phyloP scores from a whole-genome alignment of 78 protist genomes.

The Parvularia atlantis region DNA sequence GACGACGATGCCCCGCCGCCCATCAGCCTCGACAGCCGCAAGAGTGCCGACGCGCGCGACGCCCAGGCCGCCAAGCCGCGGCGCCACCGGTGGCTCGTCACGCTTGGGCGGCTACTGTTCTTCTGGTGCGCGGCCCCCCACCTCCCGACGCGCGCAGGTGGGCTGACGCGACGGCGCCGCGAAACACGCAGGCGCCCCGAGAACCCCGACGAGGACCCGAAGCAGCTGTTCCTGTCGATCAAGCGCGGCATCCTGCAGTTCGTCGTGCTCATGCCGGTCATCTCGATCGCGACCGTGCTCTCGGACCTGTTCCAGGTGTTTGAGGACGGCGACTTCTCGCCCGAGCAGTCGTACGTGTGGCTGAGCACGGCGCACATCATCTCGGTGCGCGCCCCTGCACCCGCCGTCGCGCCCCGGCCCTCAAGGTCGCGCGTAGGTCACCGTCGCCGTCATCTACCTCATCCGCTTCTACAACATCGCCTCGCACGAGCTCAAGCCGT shows the following conservation, averaged over 20 bases:
- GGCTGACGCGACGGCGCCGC: too few species aligned
- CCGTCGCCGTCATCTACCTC: slow-evolving; percentile 2
- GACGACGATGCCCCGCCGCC: too few species aligned
- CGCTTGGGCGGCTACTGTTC: too few species aligned
- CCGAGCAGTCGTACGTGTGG: background rate
- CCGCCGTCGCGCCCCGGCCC: background rate
- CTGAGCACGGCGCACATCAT: too few species aligned
- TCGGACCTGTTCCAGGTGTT: background rate
- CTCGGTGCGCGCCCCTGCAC: background rate
- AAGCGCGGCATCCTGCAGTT: slow-evolving; percentile 26
- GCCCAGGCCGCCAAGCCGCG: too few species aligned
- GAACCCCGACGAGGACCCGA: too few species aligned
- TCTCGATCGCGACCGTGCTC: slow-evolving; percentile 3
- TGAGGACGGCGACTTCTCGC: slow-evolving; percentile 16
- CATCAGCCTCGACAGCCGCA: too few species aligned
- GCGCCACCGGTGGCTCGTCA: too few species aligned
- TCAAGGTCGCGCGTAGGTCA: background rate
- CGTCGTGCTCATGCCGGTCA: slow-evolving; percentile 21
- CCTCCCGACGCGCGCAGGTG: too few species aligned
- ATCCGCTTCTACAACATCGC: slow-evolving; percentile 16
- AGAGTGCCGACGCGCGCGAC: too few species aligned
- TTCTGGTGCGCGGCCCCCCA: too few species aligned
- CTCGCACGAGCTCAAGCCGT: background rate
- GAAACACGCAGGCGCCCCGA: too few species aligned
- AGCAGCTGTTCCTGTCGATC: background rate